Conservation (phyloP, 192 early-diverging fungal genomes). For the Entophlyctis helioformis region DNA sequence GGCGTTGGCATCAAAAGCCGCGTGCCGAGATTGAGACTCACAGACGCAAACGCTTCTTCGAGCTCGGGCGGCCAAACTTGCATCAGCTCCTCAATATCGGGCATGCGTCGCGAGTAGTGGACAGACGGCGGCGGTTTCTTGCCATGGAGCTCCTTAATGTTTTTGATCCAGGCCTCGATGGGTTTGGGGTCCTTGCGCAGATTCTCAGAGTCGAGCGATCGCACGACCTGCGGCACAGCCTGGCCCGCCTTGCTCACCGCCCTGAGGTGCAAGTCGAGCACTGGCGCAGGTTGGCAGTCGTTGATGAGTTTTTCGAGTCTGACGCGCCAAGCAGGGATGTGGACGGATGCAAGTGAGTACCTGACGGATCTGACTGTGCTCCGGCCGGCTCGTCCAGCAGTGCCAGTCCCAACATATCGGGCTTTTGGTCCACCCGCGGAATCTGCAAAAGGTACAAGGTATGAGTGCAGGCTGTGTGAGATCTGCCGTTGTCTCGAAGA, state of each 20-base stretch:
- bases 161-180: constrained; percentile 42
- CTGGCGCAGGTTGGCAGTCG: constrained; percentile 3
- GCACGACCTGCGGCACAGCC: constrained; percentile 21
- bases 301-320: background rate
- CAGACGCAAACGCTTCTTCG: constrained; percentile 33
- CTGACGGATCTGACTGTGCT: constrained; percentile 39
- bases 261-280: constrained; percentile 39
- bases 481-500: no score
- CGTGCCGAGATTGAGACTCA: no score
- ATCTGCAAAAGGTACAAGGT: constrained; percentile 17
- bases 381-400: constrained; percentile 38
- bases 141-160: constrained; percentile 38
- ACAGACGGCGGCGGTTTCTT: constrained; percentile 26
- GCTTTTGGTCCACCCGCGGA: constrained; percentile 27
- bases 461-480: background rate
- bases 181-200: constrained; percentile 16
- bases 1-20: no score
- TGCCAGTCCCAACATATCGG: constrained; percentile 31
- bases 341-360: constrained; percentile 8
- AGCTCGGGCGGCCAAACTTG: constrained; percentile 43
- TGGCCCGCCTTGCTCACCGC: constrained; percentile 28
- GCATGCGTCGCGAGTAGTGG: constrained; percentile 33
- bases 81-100: constrained; percentile 49
- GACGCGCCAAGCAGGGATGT: constrained; percentile 1
- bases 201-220: constrained; percentile 15